Percentiles rank a stretch among this genome's conserved stretches.
Conservation (phyloP, 2,329 filamentous ascomycete genomes). For the Scedosporium dehoogii region DNA sequence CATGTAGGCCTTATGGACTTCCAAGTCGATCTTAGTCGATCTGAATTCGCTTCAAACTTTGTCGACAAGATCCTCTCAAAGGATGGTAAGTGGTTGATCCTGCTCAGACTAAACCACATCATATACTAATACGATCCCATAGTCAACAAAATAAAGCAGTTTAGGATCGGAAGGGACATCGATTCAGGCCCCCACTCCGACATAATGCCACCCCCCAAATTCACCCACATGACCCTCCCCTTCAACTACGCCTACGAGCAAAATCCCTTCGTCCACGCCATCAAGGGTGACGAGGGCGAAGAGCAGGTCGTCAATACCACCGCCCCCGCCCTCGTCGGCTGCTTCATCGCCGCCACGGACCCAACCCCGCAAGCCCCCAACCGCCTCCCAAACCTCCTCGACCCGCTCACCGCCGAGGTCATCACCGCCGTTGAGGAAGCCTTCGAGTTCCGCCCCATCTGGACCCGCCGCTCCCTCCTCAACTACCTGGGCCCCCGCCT, state of each 20-base stretch:
- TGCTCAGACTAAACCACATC: neutral
- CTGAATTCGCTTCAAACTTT: slow-evolving; percentile 62
- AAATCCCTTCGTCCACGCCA: slow-evolving; percentile 64
- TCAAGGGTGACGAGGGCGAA: slow-evolving; percentile 43
- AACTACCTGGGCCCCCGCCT: slow-evolving; percentile 54
- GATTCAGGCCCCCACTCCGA: slow-evolving; percentile 52
- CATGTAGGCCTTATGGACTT: slow-evolving; percentile 65
- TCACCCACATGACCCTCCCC: slow-evolving; percentile 62
- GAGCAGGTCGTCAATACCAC: slow-evolving; percentile 45
- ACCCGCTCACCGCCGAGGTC: slow-evolving; percentile 52
- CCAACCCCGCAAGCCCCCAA: slow-evolving; percentile 54
- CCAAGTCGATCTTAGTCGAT: slow-evolving; percentile 62
- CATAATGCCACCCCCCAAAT: slow-evolving; percentile 70
- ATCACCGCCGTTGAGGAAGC: slow-evolving; percentile 54
- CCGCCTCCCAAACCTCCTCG: slow-evolving; percentile 46
- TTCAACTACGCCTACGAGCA: slow-evolving; percentile 79
- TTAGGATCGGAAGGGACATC: slow-evolving; percentile 55
- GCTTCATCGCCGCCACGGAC: slow-evolving; percentile 52
- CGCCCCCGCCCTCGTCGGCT: slow-evolving; percentile 46
- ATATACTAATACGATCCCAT: neutral
- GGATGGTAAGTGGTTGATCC: slow-evolving; percentile 42
- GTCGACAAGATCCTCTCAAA: slow-evolving; percentile 61
- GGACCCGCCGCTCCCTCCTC: slow-evolving; percentile 72
- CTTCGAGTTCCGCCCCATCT: slow-evolving; percentile 68
- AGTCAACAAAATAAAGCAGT: slow-evolving; percentile 47